A percentile compares a stretch with the other conserved stretches of the same genome.
Evolutionary conservation across 495 filamentous ascomycete genomes (phyloP).

Genomic region (Talaromyces liani): DNA sequence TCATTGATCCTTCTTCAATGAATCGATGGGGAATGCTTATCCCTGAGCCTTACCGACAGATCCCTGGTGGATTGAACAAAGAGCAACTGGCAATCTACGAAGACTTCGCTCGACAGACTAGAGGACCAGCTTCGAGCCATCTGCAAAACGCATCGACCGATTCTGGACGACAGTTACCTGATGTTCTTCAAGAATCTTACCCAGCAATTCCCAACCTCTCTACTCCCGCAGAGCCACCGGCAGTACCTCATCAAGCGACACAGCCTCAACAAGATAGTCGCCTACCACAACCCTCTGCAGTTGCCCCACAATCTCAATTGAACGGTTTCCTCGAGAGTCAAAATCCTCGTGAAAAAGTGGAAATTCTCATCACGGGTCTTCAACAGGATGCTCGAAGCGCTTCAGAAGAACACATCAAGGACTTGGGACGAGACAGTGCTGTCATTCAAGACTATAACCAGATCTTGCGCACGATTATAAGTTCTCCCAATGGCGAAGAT

Average conservation of each 20-base stretch:
- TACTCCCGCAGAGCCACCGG: constrained; percentile 74
- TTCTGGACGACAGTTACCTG: constrained; percentile 53
- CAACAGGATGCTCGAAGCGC: constrained; percentile 55
- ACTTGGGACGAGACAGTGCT: constrained; percentile 56
- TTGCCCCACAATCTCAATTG: constrained; percentile 46
- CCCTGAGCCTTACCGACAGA: constrained; percentile 80
- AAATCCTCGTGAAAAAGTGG: constrained; percentile 54
- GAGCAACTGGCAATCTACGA: constrained; percentile 95
- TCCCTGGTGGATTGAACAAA: constrained; percentile 71
- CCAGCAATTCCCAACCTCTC: constrained; percentile 66
- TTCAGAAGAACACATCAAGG: constrained; percentile 60
- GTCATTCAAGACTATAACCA: constrained; percentile 60
- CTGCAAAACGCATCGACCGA: constrained; percentile 51
- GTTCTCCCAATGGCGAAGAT: constrained; percentile 52
- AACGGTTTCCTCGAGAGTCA: constrained; percentile 61
- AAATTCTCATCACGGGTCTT: constrained; percentile 64
- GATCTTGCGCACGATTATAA: constrained; percentile 40
- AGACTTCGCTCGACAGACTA: constrained; percentile 80
- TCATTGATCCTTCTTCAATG: constrained; percentile 61
- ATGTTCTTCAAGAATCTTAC: constrained; percentile 80
- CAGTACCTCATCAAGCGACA: constrained; percentile 63
- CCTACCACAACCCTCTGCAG: constrained; percentile 33
- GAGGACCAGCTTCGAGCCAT: constrained; percentile 46
- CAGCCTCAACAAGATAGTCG: constrained; percentile 54
- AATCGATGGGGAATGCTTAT: constrained; percentile 85